A percentile compares a stretch with the other conserved stretches of the same genome.
Evolutionary conservation across 179 eudicot genomes (phyloP).

Genomic region (Amaranthus tricolor): DNA sequence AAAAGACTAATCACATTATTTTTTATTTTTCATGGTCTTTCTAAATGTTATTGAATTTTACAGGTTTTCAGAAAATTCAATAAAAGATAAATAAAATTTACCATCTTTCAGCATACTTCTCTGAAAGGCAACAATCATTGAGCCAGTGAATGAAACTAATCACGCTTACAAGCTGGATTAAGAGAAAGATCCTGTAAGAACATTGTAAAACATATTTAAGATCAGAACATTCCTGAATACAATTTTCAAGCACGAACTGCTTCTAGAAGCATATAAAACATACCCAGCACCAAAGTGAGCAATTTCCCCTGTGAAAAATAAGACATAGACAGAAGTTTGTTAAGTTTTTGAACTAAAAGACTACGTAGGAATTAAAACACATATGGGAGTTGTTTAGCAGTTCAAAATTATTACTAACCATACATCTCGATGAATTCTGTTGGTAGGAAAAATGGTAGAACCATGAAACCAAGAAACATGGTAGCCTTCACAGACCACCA

Average conservation of each 20-base stretch:
- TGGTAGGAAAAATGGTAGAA: slow-evolving; percentile 57
- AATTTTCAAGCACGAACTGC: neutral
- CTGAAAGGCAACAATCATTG: slow-evolving; percentile 63
- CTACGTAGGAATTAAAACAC: neutral
- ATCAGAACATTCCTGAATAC: neutral
- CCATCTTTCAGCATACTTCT: slow-evolving; percentile 68
- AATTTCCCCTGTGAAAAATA: slow-evolving; percentile 50
- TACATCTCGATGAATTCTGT: slow-evolving; percentile 44
- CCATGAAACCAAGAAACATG: slow-evolving; percentile 43
- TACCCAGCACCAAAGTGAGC: slow-evolving; percentile 98
- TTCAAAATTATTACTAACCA: slow-evolving; percentile 41
- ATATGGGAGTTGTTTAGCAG: neutral
- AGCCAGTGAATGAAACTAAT: slow-evolving; percentile 80
- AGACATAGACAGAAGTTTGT: neutral
- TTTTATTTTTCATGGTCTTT: no score
- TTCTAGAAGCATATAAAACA: neutral
- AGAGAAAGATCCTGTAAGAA: slow-evolving; percentile 62
- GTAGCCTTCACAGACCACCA: slow-evolving; percentile 64
- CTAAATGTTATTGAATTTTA: neutral
- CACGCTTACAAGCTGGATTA: slow-evolving; percentile 79
- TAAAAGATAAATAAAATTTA: slow-evolving; percentile 24
- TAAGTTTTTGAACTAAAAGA: neutral
- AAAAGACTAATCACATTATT: no score
- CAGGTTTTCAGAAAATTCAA: no score
- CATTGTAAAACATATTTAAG: slow-evolving; percentile 12